Conservation (phyloP, 228 moss, liverwort and hornwort species). For the Sphagnum fallax region DNA sequence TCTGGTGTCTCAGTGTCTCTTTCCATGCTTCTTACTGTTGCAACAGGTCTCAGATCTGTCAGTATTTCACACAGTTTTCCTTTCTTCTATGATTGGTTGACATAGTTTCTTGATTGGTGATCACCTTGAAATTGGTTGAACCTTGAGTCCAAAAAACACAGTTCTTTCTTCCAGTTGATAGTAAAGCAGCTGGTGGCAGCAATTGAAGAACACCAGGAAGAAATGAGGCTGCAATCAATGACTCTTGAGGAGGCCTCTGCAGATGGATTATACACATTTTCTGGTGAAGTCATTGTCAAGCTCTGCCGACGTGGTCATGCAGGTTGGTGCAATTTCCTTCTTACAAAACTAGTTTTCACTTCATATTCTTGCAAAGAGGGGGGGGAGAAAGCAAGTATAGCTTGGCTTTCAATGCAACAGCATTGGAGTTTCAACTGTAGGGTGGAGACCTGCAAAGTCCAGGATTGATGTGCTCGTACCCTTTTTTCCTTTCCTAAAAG, state of each 20-base stretch:
- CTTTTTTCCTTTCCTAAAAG: too few species aligned
- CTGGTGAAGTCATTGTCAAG: conserved; percentile 60
- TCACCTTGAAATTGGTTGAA: background rate
- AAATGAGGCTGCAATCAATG: conserved; percentile 8
- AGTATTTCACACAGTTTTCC: conserved; percentile 1
- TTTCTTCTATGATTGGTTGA: background rate
- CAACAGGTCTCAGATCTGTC: background rate
- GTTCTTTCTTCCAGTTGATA: conserved; percentile 49
- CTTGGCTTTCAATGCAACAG: too few species aligned
- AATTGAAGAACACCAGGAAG: conserved; percentile 54
- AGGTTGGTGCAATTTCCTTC: conserved; percentile 27
- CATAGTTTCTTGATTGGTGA: too few species aligned
- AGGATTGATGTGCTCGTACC: too few species aligned
- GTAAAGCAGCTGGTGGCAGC: conserved; percentile 61
- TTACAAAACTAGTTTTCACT: background rate
- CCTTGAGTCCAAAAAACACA: conserved; percentile 22
- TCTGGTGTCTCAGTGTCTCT: background rate
- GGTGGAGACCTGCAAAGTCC: too few species aligned
- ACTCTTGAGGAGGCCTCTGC: conserved; percentile 10
- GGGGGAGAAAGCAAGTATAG: background rate
- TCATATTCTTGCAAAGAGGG: background rate
- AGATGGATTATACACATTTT: conserved; percentile 49
- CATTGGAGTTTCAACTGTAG: too few species aligned
- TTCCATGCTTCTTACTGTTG: too few species aligned
- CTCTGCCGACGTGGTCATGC: conserved; percentile 87